These are phyloP conservation scores for Fusarium haematococcum DNA, from an alignment of 2,329 filamentous ascomycete species.

Conservation along the genomic window DNA sequence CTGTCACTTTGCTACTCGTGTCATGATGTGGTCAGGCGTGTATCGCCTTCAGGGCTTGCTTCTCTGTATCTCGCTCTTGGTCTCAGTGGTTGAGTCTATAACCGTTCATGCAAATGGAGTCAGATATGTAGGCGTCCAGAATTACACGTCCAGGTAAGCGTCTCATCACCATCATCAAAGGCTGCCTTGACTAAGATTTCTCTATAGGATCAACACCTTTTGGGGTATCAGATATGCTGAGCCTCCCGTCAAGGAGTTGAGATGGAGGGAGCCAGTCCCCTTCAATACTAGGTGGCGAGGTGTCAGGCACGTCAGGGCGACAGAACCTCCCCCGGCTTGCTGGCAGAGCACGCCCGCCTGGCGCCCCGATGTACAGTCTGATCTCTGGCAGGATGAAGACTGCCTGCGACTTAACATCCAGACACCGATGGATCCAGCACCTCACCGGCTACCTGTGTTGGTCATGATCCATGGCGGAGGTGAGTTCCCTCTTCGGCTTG, in stretches of 20 bases:
- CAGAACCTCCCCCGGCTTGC: not conserved
- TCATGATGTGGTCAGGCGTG: not conserved
- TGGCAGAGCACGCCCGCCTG: not conserved
- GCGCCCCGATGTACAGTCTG: not conserved
- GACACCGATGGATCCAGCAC: not conserved
- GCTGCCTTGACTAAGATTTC: not conserved
- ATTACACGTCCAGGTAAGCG: not conserved
- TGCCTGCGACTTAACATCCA: conserved; percentile 1
- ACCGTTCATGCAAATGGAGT: not conserved
- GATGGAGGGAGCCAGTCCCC: not conserved
- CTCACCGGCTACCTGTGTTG: not conserved
- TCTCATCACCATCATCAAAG: too few relatives aligned
- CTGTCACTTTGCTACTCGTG: not conserved
- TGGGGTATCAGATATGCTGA: conserved; percentile 5
- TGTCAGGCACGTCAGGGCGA: not conserved
- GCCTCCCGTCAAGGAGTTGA: not conserved
- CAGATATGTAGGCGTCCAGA: conserved; percentile 1
- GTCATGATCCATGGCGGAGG: conserved; percentile 9
- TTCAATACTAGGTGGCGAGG: not conserved
- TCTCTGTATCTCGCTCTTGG: not conserved
- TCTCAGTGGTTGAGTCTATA: not conserved
- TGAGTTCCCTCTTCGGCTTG: not conserved
- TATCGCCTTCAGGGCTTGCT: not conserved
- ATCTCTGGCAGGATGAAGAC: not conserved
- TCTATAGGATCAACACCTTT: not conserved